Conservation (phyloP, 2,329 filamentous ascomycete species). For the Dactylellina leptospora region DNA sequence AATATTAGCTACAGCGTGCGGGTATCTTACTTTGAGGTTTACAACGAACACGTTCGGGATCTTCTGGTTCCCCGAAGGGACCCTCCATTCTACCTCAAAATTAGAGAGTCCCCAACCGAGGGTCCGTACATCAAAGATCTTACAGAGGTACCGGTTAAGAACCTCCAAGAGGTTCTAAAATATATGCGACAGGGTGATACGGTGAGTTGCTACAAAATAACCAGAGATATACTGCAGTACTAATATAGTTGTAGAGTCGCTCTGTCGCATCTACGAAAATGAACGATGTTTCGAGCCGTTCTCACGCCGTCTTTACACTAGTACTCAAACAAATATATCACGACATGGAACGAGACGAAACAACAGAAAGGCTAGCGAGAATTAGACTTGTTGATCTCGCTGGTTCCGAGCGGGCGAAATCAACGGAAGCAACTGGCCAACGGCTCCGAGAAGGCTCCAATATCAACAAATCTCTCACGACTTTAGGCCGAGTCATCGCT, state of each 20-base stretch:
- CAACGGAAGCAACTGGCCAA: slow-evolving; percentile 91
- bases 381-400: slow-evolving; percentile 95
- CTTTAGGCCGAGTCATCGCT: slow-evolving; percentile 92
- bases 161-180: slow-evolving; percentile 83
- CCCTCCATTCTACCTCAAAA: slow-evolving; percentile 90
- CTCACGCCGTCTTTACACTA: slow-evolving; percentile 97
- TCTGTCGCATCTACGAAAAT: slow-evolving; percentile 96
- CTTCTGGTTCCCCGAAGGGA: slow-evolving; percentile 82
- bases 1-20: slow-evolving; percentile 97
- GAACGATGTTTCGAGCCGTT: slow-evolving; percentile 97
- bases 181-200: slow-evolving; percentile 90
- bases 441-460: slow-evolving; percentile 93
- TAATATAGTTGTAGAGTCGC: slow-evolving; percentile 66
- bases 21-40: slow-evolving; percentile 98
- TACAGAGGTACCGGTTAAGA: slow-evolving; percentile 90
- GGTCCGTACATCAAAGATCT: slow-evolving; percentile 97
- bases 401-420: slow-evolving; percentile 91
- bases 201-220: slow-evolving; percentile 17
- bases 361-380: slow-evolving; percentile 89
- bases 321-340: slow-evolving; percentile 98
- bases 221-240: background rate
- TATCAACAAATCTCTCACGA: slow-evolving; percentile 98
- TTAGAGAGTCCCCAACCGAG: slow-evolving; percentile 92
- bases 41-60: slow-evolving; percentile 98
- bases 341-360: slow-evolving; percentile 96